Conservation (phyloP, 139 green algal genomes). For the Closterium sp. region DNA sequence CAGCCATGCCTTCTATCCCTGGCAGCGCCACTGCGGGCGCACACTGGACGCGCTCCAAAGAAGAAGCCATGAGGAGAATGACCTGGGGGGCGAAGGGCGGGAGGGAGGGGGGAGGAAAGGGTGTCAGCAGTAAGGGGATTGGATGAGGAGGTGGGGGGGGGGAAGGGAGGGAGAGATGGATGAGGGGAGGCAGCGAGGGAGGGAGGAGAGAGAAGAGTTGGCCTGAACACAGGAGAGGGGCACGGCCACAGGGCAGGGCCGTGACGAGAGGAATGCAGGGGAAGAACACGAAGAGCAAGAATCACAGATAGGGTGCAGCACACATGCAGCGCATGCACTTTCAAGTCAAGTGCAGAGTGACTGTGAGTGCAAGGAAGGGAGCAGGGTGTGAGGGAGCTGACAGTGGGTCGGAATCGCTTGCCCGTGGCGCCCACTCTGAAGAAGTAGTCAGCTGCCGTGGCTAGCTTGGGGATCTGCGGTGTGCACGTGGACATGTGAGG, state of each 20-base stretch:
- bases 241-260: too few species aligned
- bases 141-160: too few species aligned
- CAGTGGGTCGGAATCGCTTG: constrained; percentile 85
- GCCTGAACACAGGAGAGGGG: background rate
- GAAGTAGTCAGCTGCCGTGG: constrained; percentile 81
- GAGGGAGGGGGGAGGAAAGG: background rate
- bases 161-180: too few species aligned
- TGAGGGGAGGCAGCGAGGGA: too few species aligned
- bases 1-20: background rate
- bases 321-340: background rate
- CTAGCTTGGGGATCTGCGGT: constrained; percentile 78
- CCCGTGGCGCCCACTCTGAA: constrained; percentile 81
- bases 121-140: background rate
- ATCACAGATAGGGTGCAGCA: too few species aligned
- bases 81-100: constrained; percentile 51
- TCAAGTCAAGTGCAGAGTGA: background rate
- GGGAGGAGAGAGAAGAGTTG: background rate
- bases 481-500: too few species aligned
- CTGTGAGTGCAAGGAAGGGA: constrained; percentile 7
- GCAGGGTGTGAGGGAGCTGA: constrained; percentile 31
- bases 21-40: background rate
- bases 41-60: constrained; percentile 29
- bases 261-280: too few species aligned
- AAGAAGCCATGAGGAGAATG: constrained; percentile 81
- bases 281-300: too few species aligned